Conservation (phyloP, 202 grass and related monocot species). For the Panicum virgatum region DNA sequence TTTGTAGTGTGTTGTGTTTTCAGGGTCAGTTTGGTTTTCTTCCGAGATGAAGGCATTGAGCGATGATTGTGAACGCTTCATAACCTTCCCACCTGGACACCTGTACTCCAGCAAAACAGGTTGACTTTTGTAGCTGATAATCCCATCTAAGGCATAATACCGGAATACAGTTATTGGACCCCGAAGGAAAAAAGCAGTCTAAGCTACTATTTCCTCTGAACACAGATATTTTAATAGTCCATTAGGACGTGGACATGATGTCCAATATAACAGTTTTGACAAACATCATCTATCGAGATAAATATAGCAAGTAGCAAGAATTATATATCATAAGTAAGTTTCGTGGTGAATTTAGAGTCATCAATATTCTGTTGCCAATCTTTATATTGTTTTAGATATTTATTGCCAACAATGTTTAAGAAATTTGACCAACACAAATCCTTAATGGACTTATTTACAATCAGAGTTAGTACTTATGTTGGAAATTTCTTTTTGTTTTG, state of each 20-base stretch:
- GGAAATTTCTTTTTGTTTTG: slow-evolving; percentile 13
- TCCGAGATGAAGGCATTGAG: slow-evolving; percentile 99
- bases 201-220: not conserved
- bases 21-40: slow-evolving; percentile 98
- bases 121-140: slow-evolving; percentile 36
- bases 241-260: not conserved
- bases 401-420: not conserved
- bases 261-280: not conserved
- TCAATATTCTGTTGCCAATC: not conserved
- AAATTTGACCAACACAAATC: not conserved
- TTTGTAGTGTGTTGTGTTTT: slow-evolving; percentile 34
- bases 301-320: not conserved
- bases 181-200: not conserved
- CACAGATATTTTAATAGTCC: not conserved
- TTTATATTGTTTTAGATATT: not conserved
- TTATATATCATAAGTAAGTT: not conserved
- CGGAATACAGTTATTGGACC: slow-evolving; percentile 13
- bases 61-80: slow-evolving; percentile 96
- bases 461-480: not conserved
- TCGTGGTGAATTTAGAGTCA: not conserved
- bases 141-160: not conserved
- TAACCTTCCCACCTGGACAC: slow-evolving; percentile 93
- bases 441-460: not conserved
- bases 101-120: slow-evolving; percentile 97
- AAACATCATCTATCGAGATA: not conserved